phyloP scores from a whole-genome alignment of 352 stramenopile genomes.

The Globisporangium cederbergense region DNA sequence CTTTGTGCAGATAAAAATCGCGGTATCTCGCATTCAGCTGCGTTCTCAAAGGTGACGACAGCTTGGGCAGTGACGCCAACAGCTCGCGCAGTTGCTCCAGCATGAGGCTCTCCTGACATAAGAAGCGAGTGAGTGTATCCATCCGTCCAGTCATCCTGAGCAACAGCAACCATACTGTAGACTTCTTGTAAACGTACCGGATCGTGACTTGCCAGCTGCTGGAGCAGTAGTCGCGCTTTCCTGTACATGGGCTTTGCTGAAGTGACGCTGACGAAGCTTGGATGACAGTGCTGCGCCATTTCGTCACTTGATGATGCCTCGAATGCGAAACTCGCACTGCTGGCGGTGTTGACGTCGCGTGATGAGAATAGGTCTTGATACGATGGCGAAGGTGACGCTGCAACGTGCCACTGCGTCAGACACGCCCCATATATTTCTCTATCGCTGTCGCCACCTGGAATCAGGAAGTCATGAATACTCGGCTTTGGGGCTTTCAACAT shows the following conservation, averaged over 20 bases:
- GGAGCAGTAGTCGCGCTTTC: constrained; percentile 24
- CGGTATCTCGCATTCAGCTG: constrained; percentile 28
- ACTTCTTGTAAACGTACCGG: not conserved
- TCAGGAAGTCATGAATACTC: constrained; percentile 44
- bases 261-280: constrained; percentile 19
- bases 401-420: constrained; percentile 21
- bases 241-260: constrained; percentile 22
- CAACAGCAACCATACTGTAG: not conserved
- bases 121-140: not conserved
- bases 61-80: not conserved
- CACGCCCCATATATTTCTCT: constrained; percentile 31
- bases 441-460: constrained; percentile 10
- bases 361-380: not conserved
- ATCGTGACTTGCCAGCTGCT: constrained; percentile 21
- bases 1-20: constrained; percentile 31
- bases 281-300: constrained; percentile 3
- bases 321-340: constrained; percentile 7
- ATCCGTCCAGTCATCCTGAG: not conserved
- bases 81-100: constrained; percentile 11
- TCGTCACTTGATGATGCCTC: not conserved
- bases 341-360: not conserved
- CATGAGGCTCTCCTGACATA: constrained; percentile 8
- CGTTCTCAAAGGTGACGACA: not conserved
- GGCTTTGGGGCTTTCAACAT: constrained; percentile 21
- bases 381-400: not conserved